Percentiles rank a stretch among this genome's conserved stretches.
These are phyloP conservation scores for Madurella fahalii DNA, from an alignment of 2,329 filamentous ascomycete genomes.

Conservation along the genomic window DNA sequence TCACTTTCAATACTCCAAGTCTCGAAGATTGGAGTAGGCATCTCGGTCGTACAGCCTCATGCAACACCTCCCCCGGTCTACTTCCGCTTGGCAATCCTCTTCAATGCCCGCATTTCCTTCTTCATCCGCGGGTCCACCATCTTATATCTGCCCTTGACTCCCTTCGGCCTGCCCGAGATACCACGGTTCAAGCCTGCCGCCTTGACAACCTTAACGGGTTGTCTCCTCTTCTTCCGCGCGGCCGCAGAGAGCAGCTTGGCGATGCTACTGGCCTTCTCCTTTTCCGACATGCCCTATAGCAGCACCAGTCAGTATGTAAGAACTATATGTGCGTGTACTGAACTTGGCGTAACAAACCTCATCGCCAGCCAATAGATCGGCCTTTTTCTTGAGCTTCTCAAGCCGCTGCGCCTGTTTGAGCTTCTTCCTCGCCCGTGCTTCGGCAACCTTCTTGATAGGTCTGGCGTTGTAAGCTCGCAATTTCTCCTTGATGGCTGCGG, in stretches of 20 bases:
- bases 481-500: slow-evolving; percentile 91
- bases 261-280: slow-evolving; percentile 88
- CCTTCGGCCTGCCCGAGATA: slow-evolving; percentile 79
- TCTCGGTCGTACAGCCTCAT: background rate
- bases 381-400: slow-evolving; percentile 97
- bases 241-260: slow-evolving; percentile 72
- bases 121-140: slow-evolving; percentile 95
- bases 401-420: slow-evolving; percentile 85
- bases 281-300: slow-evolving; percentile 71
- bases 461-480: slow-evolving; percentile 86
- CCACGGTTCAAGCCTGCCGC: slow-evolving; percentile 80
- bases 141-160: slow-evolving; percentile 94
- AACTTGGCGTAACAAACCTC: slow-evolving; percentile 43
- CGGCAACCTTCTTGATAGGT: slow-evolving; percentile 97
- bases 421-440: slow-evolving; percentile 96
- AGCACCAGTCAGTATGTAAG: background rate
- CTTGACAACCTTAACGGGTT: slow-evolving; percentile 82
- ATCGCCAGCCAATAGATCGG: slow-evolving; percentile 80
- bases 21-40: background rate
- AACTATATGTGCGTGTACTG: background rate
- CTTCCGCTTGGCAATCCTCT: slow-evolving; percentile 71
- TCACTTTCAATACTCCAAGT: background rate
- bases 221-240: slow-evolving; percentile 77
- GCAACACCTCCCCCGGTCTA: slow-evolving; percentile 37
- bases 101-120: slow-evolving; percentile 88